These are phyloP conservation scores for Protea cynaroides DNA, from an alignment of 164 flowering plant species.

Conservation along the genomic window DNA sequence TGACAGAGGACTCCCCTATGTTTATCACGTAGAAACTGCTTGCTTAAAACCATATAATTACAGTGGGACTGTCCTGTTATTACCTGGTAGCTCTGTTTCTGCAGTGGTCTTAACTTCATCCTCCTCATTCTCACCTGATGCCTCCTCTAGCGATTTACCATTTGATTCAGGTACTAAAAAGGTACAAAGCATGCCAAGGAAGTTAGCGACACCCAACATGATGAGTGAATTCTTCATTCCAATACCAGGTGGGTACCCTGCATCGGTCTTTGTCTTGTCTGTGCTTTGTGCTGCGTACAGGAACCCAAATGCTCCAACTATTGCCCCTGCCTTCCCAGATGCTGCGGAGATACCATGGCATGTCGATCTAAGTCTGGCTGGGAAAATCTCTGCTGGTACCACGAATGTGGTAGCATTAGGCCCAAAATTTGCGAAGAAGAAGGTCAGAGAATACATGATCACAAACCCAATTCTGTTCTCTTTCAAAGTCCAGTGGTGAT, in stretches of 20 bases:
- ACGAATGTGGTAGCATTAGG: conserved; percentile 39
- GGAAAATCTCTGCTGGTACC: conserved; percentile 42
- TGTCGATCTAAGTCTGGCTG: conserved; percentile 36
- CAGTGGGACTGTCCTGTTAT: not conserved
- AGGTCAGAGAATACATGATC: conserved; percentile 29
- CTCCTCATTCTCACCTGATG: no score
- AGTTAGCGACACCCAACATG: no score
- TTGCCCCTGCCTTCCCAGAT: conserved; percentile 39
- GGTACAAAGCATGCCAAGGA: no score
- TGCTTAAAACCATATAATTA: no score
- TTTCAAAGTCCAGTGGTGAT: conserved; percentile 19
- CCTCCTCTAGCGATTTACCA: no score
- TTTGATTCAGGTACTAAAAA: no score
- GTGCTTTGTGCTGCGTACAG: conserved; percentile 25
- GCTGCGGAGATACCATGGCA: conserved; percentile 47
- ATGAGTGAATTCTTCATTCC: no score
- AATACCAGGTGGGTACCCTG: no score
- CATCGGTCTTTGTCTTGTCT: no score
- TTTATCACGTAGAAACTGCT: no score
- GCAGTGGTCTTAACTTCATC: conserved; percentile 16
- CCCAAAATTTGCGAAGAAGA: conserved; percentile 42
- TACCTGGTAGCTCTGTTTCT: conserved; percentile 32
- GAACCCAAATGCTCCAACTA: conserved; percentile 40
- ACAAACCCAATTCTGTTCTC: conserved; percentile 24
- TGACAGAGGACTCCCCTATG: no score